phyloP scores from a whole-genome alignment of 192 early-diverging fungal genomes.

The Gigaspora rosea region DNA sequence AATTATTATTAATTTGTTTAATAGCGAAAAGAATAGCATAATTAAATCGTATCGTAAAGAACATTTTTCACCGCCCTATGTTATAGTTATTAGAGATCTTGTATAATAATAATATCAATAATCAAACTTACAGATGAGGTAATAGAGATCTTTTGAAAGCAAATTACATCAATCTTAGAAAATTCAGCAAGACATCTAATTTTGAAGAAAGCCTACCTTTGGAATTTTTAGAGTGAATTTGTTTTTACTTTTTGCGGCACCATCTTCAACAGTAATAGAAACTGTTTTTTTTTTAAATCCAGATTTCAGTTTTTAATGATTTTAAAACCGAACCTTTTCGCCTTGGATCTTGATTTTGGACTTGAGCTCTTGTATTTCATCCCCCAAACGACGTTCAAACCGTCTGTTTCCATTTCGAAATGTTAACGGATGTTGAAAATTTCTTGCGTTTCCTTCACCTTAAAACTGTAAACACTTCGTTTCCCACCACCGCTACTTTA shows the following conservation, averaged over 20 bases:
- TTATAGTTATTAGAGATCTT: background rate
- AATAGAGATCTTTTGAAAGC: background rate
- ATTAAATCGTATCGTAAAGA: slow-evolving; percentile 89
- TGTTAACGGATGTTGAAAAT: no score
- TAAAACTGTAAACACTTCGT: no score
- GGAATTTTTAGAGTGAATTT: slow-evolving; percentile 77
- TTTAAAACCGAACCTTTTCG: slow-evolving; percentile 63
- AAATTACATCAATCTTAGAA: background rate
- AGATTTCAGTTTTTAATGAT: slow-evolving; percentile 59
- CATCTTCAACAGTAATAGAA: slow-evolving; percentile 38
- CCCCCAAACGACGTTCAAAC: no score
- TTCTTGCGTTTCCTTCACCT: no score
- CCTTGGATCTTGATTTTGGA: slow-evolving; percentile 59
- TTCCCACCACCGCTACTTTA: no score
- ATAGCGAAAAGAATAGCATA: background rate
- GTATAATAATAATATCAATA: no score
- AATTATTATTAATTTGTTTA: background rate
- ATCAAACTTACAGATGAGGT: background rate
- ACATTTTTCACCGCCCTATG: slow-evolving; percentile 87
- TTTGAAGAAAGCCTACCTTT: slow-evolving; percentile 56
- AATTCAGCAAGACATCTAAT: background rate
- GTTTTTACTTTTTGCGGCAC: slow-evolving; percentile 43
- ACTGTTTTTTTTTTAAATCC: slow-evolving; percentile 63
- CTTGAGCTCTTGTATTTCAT: slow-evolving; percentile 5
- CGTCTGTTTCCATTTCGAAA: no score